Evolutionary conservation across 257 asterid species (phyloP), one percentile per base, ranked within the genome.

Genomic region (Ligustrum vulgare): DNA sequence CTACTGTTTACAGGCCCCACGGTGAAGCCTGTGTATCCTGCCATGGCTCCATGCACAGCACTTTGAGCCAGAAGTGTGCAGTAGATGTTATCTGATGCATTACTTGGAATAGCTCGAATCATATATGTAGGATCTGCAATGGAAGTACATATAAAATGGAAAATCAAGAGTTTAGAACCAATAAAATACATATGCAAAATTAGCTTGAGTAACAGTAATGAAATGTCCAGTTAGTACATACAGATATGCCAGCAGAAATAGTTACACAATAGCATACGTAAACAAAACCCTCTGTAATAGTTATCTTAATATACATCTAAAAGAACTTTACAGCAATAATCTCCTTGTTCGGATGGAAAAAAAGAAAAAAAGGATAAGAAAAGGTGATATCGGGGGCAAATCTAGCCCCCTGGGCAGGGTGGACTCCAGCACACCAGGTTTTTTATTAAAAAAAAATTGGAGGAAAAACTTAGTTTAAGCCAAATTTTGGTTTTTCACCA

Each of bases 41-140:
- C 98, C 98, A 94, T 92, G 77, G 98, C 97, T 83, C 98, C 98
- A 82, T 92, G 97, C 54, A 94, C 88, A 60, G 98, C 98, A 81
- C 90, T 94, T 62, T 94, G 97, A 72, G 98, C 97, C 80, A 94
- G 97, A 86, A 94, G 98, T 35, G 98, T 89, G 88, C 98, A 94
- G 83, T 94, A 94, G 79, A 94, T 86, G 83, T 94, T 94, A 80
- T 94, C 98, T 16, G 97, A 94, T 75, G 96, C 98, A 79, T 92
- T 92, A 84, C 98, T 94, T 10, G 97, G 98, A 82, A 94, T 84
- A 41, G 98, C 98, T 76, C 98, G 90, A 78, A 94, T 92, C 98
- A 94, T 94, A 87, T 94, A 94, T 7, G 98, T 94, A 18, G 98
- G 98, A 78, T 94, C 98, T 94, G 93, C 81, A 83, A 70, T 76